Base-by-base conservation (phyloP, 192 early-diverging fungal species). In the Mortierella hygrophila region DNA sequence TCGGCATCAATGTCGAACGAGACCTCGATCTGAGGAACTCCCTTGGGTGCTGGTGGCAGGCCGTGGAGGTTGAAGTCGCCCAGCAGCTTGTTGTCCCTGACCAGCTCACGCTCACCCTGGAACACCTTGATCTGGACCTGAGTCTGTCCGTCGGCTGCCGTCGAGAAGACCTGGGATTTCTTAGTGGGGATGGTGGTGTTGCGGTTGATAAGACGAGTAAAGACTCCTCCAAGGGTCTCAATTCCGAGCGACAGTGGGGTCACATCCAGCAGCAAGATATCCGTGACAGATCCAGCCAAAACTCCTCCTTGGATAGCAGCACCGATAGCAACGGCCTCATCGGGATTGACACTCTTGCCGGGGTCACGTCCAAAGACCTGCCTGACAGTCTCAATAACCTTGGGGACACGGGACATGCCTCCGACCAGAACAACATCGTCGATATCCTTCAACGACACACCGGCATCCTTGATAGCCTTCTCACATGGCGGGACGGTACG, bases 151-250 rank as follows among this genome's bases (percentile, higher is more conserved):
- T 99, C 98, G 49, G 97, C 97, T 15, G 98, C 97, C 54, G 98
- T 99, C 82, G 98, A 99, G 93, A 99, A 99, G 79, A 97, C 94
- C 90, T 99, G 98, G n/a, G 95, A 95, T 92, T 99, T 99, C 92
- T 99, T 99, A 90, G 98, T 99, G 38, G 98, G 98, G 79, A 99
- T 98, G 38, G 98, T 99, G 76, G 98, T 99, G 92, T 99, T 99
- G 78, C 98, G 93, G 90, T 94, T 97, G 91, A 99, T 99, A 49
- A 99, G 92, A 70, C 97, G 94, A 70, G 98, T 97, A 88, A 99
- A 99, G 75, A 99, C 97, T 80, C 98, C 98, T 81, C 98, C 98
- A 42, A 98, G 93, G 65, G 98, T 99, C 88, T 99, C 98, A 85
- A 99, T 99, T 89, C 98, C 98, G 72, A 99, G 94, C 23, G 98